Conservation (phyloP, 202 grass and related monocot genomes). For the Setaria italica region DNA sequence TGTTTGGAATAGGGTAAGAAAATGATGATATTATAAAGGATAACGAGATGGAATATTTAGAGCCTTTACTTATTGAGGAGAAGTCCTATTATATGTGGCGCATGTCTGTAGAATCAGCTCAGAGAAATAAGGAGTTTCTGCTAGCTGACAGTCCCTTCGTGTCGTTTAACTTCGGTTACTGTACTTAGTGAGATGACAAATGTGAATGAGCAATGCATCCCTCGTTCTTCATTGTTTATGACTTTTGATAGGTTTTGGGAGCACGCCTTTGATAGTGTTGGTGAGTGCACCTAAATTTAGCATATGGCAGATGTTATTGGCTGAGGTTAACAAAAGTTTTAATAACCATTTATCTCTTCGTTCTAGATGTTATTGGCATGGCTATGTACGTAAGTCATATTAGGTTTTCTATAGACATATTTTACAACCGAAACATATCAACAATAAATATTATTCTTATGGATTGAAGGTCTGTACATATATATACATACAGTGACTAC, state of each 20-base stretch:
- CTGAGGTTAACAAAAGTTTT: neutral
- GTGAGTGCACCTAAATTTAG: neutral
- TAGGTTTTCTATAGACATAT: neutral
- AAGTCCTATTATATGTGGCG: neutral
- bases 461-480: neutral
- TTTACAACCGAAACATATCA: neutral
- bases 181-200: neutral
- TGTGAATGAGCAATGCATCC: neutral
- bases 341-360: neutral
- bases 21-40: neutral
- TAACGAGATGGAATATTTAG: neutral
- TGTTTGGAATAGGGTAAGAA: neutral
- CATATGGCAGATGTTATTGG: neutral
- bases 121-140: neutral
- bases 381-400: neutral
- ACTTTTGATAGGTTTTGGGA: neutral
- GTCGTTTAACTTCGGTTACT: neutral
- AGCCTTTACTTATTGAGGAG: neutral
- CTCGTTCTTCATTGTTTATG: neutral
- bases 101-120: neutral
- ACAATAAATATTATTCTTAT: neutral
- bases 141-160: neutral
- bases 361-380: neutral
- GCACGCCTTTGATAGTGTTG: neutral
- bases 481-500: neutral